These are phyloP conservation scores for Cucumis cinereus DNA, from an alignment of 306 rosid genomes.

Conservation along the genomic window DNA sequence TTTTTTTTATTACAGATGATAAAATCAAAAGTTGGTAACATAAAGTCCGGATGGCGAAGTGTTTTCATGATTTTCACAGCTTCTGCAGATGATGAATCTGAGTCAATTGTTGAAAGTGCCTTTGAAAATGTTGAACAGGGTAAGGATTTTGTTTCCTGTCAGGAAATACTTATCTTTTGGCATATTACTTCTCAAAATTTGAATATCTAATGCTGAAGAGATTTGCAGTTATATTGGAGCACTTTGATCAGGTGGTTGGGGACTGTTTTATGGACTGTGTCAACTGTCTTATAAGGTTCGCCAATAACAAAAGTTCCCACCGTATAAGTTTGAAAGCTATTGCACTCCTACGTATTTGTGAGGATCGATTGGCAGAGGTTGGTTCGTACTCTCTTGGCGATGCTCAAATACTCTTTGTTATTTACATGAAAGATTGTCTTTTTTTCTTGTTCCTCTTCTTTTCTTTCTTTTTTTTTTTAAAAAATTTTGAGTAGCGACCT, in stretches of 20 bases:
- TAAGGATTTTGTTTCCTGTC: conserved; percentile 20
- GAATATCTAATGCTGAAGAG: conserved; percentile 32
- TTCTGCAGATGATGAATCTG: conserved; percentile 98
- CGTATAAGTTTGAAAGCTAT: conserved; percentile 99
- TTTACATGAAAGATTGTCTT: not conserved
- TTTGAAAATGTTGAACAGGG: conserved; percentile 99
- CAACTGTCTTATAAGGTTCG: conserved; percentile 95
- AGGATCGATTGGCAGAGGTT: conserved; percentile 99
- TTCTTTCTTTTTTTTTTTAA: not conserved
- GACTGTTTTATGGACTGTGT: conserved; percentile 99
- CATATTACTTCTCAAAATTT: conserved; percentile 1
- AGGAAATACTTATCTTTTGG: conserved; percentile 3
- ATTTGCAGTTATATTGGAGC: conserved; percentile 96
- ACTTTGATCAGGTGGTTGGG: conserved; percentile 98
- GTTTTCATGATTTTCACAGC: conserved; percentile 98
- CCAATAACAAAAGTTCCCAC: conserved; percentile 81
- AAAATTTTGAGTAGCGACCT: not conserved
- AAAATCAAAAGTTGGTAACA: conserved; percentile 95
- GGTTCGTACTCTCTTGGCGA: conserved; percentile 19
- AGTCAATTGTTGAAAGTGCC: conserved; percentile 94
- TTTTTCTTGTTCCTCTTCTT: not conserved
- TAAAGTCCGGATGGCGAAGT: conserved; percentile 97
- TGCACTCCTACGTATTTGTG: conserved; percentile 96
- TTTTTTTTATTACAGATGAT: conserved; percentile 61
- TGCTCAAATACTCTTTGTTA: not conserved